Conservation (phyloP, 805 yeast genomes). For the Myxozyma geophila region DNA sequence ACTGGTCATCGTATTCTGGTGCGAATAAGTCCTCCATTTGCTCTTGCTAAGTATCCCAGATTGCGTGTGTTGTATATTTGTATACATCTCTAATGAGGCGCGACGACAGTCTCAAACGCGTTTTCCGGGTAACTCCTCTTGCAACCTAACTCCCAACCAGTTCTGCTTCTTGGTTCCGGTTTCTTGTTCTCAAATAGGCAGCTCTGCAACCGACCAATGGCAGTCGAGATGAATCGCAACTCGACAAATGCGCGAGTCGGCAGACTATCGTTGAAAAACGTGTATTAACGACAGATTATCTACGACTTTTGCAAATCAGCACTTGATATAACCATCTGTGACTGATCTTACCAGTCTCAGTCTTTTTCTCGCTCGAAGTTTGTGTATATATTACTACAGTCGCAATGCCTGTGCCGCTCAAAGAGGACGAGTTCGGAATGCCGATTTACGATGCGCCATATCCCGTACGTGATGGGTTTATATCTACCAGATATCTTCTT, state of each 20-base stretch:
- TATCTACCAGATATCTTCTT: background rate
- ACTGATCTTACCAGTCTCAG: background rate
- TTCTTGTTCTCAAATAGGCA: background rate
- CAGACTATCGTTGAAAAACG: no score
- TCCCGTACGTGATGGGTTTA: slow-evolving; percentile 15
- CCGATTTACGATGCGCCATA: slow-evolving; percentile 19
- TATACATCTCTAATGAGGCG: background rate
- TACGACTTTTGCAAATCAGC: no score
- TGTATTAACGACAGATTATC: no score
- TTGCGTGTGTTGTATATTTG: background rate
- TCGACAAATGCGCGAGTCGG: background rate
- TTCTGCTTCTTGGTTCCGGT: background rate
- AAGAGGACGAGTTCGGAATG: slow-evolving; percentile 21
- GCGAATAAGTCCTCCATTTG: slow-evolving; percentile 20
- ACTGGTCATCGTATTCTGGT: slow-evolving; percentile 11
- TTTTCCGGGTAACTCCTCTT: slow-evolving; percentile 7
- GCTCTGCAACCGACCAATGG: background rate
- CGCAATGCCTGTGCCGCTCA: slow-evolving; percentile 2
- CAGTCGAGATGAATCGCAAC: background rate
- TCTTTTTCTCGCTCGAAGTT: background rate
- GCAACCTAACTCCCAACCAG: background rate
- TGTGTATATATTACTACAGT: background rate
- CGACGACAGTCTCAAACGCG: background rate
- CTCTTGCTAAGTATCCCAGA: no score
- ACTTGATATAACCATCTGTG: background rate